phyloP scores from a whole-genome alignment of 2,329 filamentous ascomycete genomes.

The Anthostomella pinea region DNA sequence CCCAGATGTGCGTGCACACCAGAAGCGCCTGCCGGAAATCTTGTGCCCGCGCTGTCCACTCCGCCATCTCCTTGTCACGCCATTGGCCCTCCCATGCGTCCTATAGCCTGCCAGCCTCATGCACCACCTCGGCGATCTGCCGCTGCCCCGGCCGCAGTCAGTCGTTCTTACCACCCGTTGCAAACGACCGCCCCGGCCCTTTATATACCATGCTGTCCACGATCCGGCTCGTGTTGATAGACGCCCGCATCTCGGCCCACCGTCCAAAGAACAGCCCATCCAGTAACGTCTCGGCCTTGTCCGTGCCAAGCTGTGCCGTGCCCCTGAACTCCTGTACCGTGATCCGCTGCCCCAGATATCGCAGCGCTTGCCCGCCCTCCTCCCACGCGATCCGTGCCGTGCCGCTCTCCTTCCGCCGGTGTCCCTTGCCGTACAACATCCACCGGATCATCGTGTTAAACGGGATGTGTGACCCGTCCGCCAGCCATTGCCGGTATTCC shows the following conservation, averaged over 20 bases:
- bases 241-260: not conserved
- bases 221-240: not conserved
- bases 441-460: slow-evolving; percentile 1
- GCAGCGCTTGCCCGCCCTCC: not conserved
- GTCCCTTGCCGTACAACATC: not conserved
- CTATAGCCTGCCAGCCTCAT: not conserved
- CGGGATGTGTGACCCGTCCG: not conserved
- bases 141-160: too few species aligned
- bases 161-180: not conserved
- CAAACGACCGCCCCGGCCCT: not conserved
- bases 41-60: not conserved
- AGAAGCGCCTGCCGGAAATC: not conserved
- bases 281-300: not conserved
- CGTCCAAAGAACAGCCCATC: not conserved
- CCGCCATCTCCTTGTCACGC: not conserved
- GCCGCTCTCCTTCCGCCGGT: not conserved
- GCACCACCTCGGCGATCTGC: not conserved
- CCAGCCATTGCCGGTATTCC: not conserved
- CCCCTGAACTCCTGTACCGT: not conserved
- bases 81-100: not conserved
- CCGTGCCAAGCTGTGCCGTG: not conserved
- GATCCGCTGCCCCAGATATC: not conserved
- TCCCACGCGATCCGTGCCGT: not conserved
- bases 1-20: not conserved
- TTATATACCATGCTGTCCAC: slow-evolving; percentile 1